A percentile compares a stretch with the other conserved stretches of the same genome.
Evolutionary conservation across 371 early-diverging fungal species (phyloP).

Genomic region (Rhizopus microsporus): DNA sequence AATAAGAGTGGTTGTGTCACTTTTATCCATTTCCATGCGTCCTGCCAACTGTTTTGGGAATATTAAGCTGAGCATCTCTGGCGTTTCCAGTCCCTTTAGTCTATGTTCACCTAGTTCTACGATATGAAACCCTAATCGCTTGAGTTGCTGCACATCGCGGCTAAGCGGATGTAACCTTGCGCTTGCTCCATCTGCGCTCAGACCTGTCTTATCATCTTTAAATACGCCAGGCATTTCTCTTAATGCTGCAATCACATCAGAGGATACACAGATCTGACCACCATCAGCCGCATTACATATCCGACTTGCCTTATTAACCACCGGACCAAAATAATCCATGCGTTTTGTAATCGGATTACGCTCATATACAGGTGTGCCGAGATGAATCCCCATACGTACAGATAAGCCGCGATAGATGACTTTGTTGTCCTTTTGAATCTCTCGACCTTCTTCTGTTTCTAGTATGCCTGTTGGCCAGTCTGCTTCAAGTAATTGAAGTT

Average conservation of each 20-base stretch:
- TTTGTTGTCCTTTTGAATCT: constrained; percentile 61
- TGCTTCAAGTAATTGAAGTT: constrained; percentile 77
- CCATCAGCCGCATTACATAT: constrained; percentile 90
- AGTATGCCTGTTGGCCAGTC: constrained; percentile 95
- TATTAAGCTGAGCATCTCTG: constrained; percentile 81
- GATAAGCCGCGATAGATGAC: constrained; percentile 87
- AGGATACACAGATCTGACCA: constrained; percentile 83
- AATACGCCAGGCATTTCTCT: constrained; percentile 42
- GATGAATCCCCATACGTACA: constrained; percentile 96
- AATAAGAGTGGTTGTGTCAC: constrained; percentile 18
- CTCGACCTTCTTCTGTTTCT: constrained; percentile 76
- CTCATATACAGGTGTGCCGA: constrained; percentile 90
- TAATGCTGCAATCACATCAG: constrained; percentile 64
- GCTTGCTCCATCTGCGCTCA: not conserved
- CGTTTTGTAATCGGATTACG: constrained; percentile 88
- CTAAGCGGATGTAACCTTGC: constrained; percentile 28
- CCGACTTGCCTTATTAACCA: constrained; percentile 89
- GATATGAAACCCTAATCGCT: constrained; percentile 70
- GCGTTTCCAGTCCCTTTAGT: constrained; percentile 88
- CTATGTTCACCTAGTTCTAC: constrained; percentile 80
- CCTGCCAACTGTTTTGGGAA: constrained; percentile 63
- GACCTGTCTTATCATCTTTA: constrained; percentile 30
- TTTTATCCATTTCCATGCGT: constrained; percentile 43
- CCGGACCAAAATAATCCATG: constrained; percentile 97
- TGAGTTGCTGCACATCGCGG: constrained; percentile 65